Evolutionary conservation across 202 grass and related monocot species (phyloP).

Genomic region (Eragrostis tef): DNA sequence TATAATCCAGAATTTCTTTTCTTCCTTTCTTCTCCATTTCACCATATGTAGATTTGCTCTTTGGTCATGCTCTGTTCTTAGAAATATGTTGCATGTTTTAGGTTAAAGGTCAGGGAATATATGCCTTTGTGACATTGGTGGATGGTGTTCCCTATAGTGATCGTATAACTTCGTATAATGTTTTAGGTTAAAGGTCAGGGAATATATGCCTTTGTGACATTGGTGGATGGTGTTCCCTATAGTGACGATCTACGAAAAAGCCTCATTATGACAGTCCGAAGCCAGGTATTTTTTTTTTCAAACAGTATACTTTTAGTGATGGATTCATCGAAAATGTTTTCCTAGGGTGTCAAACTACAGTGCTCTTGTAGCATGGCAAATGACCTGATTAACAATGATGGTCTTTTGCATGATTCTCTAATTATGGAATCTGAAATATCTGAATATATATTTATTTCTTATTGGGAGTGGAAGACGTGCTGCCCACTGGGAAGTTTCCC

Average conservation of each 20-base stretch:
- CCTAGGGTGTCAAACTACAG: neutral
- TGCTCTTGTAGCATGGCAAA: neutral
- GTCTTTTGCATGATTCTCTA: neutral
- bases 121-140: constrained; percentile 90
- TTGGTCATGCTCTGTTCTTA: constrained; percentile 25
- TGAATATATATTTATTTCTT: neutral
- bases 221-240: constrained; percentile 85
- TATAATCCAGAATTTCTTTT: constrained; percentile 31
- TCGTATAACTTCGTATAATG: no score
- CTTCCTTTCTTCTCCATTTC: neutral
- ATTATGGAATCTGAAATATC: neutral
- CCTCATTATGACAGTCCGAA: constrained; percentile 72
- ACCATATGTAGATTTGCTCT: neutral
- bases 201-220: constrained; percentile 94
- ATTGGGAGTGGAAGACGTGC: neutral
- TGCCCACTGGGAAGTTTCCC: neutral
- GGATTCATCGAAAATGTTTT: neutral
- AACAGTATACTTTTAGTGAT: neutral
- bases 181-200: constrained; percentile 95
- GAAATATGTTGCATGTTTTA: constrained; percentile 48
- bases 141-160: constrained; percentile 85
- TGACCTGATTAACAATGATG: neutral
- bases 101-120: constrained; percentile 98
- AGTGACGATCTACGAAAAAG: constrained; percentile 91
- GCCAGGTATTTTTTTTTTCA: constrained; percentile 62